A percentile compares a stretch with the other conserved stretches of the same genome.
These are phyloP conservation scores for Penicillium oxalicum DNA, from an alignment of 2,329 filamentous ascomycete genomes.

Conservation along the genomic window DNA sequence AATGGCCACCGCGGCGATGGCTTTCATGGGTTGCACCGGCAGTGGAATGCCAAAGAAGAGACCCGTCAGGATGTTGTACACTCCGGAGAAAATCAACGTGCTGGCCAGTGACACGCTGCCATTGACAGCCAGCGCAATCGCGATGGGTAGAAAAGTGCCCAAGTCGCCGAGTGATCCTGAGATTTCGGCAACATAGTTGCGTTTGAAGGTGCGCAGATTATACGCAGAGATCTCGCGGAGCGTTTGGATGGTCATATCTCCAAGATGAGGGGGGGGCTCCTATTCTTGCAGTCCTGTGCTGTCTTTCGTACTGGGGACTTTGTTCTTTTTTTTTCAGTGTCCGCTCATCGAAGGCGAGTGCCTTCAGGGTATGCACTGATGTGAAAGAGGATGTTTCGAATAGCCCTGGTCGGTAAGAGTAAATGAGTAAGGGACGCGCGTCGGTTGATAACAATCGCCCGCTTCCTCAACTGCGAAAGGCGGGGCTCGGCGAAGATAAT, in stretches of 20 bases:
- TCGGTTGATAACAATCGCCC: no score
- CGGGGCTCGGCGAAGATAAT: no score
- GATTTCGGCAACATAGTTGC: slow-evolving; percentile 64
- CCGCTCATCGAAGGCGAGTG: no score
- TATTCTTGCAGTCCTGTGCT: neutral
- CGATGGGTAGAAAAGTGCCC: slow-evolving; percentile 81
- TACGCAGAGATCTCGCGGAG: slow-evolving; percentile 33
- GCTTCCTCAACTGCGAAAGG: no score
- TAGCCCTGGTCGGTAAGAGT: no score
- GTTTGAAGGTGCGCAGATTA: slow-evolving; percentile 53
- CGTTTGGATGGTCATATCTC: slow-evolving; percentile 21
- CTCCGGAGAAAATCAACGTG: slow-evolving; percentile 80
- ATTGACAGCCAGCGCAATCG: slow-evolving; percentile 76
- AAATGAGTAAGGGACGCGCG: no score
- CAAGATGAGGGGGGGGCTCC: neutral
- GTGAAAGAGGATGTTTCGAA: no score
- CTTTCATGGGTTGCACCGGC: slow-evolving; percentile 85
- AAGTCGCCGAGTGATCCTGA: slow-evolving; percentile 85
- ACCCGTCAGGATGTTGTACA: slow-evolving; percentile 81
- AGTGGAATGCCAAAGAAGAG: slow-evolving; percentile 78
- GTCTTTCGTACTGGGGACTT: no score
- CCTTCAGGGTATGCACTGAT: no score
- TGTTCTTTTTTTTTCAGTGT: no score
- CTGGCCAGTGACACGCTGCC: slow-evolving; percentile 73
- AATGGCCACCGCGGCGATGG: slow-evolving; percentile 87